Percentiles rank a stretch among this genome's conserved stretches.
Conservation (phyloP, 2,329 filamentous ascomycete species). For the Sarocladiaceae sp. region DNA sequence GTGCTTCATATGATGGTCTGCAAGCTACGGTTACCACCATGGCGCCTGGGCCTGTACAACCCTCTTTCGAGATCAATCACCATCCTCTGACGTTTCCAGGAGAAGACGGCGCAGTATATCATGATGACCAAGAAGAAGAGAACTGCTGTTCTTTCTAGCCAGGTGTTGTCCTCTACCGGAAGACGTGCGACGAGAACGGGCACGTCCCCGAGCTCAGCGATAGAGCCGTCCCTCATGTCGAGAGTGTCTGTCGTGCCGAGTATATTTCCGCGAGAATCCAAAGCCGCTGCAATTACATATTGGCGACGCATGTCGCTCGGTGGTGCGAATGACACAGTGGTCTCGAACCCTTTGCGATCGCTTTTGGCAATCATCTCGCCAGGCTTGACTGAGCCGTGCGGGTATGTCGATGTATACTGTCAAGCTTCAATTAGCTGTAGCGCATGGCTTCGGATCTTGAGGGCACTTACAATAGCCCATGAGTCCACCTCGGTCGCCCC, state of each 20-base stretch:
- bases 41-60: background rate
- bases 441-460: background rate
- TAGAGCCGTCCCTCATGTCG: background rate
- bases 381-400: background rate
- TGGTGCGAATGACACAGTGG: background rate
- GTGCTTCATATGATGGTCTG: too few relatives aligned
- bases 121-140: background rate
- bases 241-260: background rate
- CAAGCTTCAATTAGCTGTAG: background rate
- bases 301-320: background rate
- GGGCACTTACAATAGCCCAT: conserved; percentile 23
- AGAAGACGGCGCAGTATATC: background rate
- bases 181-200: too few relatives aligned
- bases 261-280: background rate
- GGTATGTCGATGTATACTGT: background rate
- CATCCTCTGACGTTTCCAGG: background rate
- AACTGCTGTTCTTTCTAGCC: background rate
- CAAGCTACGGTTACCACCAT: too few relatives aligned
- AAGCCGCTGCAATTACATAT: background rate
- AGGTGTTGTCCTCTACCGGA: background rate
- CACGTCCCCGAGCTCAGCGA: background rate
- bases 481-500: conserved; percentile 23
- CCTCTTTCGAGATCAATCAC: background rate
- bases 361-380: background rate
- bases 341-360: background rate